Base-by-base conservation (phyloP, 495 filamentous ascomycete genomes). In the Penicillium silybi region DNA sequence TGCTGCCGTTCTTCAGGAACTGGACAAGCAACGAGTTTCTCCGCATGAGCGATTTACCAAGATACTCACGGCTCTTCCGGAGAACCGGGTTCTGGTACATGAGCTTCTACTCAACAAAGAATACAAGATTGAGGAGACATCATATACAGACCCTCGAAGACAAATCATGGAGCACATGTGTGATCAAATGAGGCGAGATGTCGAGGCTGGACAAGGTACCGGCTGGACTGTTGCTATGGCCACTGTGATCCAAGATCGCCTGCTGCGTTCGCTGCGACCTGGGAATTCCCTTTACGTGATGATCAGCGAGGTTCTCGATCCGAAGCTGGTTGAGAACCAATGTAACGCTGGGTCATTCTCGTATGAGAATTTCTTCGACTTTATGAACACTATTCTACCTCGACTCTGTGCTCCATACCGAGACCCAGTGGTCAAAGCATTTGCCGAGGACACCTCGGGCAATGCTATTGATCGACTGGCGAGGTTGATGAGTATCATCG, bases 371-470 rank as follows among this genome's bases (percentile, higher is more conserved):
- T 96, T 98, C 72, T 97, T 97, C 72, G 76, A 83, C 2, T 92
- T 92, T 54, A 95, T 97, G 82, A 84, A 85, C 26, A 80, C 78
- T 32, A 84, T 98, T 35, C 76, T 98, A n/a, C 95, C 95, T 15
- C 88, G 88, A 59, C 86, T 98, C 17, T 98, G 93, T 66, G 92
- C 93, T 4, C 93, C 95, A 2, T 86, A 90, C 50, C 81, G 93
- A 2, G 93, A 98, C 55, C 84, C 81, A 9, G 85, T 90, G 60
- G 89, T 96, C 40, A 88, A 90, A 61, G 82, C 77, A 2, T 80
- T 97, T 18, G 73, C 85, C 2, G 84, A 89, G 18, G 84, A 90
- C 59, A 85, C 74, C 19, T 82, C 86, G 4, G 87, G 86, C 1
- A 87, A 90, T 66, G 84, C 92, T 41, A 91, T 96, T 17, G 85